A percentile compares a stretch with the other conserved stretches of the same genome.
Conservation (phyloP, 2,329 filamentous ascomycete species). For the Venturia aucupariae region DNA sequence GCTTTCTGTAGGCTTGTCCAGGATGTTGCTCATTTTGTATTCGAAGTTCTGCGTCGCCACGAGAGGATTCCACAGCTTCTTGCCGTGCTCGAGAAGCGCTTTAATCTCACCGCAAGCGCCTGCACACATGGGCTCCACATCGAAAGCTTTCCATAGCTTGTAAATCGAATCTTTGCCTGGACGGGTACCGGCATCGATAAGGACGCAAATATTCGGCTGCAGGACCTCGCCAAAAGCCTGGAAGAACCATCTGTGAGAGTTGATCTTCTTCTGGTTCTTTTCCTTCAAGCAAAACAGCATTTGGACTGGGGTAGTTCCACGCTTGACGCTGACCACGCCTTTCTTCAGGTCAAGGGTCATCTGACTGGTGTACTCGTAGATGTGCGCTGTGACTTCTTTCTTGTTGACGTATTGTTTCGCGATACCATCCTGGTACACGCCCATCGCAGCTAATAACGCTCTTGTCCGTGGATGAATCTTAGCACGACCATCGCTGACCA, state of each 20-base stretch:
- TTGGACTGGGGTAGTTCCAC: constrained; percentile 80
- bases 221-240: constrained; percentile 87
- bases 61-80: constrained; percentile 83
- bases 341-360: constrained; percentile 85
- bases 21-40: constrained; percentile 99
- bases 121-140: constrained; percentile 93
- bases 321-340: constrained; percentile 74
- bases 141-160: constrained; percentile 96
- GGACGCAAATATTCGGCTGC: constrained; percentile 91
- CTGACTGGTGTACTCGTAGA: constrained; percentile 88
- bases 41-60: constrained; percentile 98
- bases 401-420: constrained; percentile 96
- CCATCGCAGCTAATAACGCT: constrained; percentile 82
- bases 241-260: constrained; percentile 99
- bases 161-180: constrained; percentile 94
- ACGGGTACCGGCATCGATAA: constrained; percentile 92
- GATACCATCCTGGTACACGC: constrained; percentile 96
- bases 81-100: constrained; percentile 84
- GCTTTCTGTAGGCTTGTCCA: constrained; percentile 95
- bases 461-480: constrained; percentile 93
- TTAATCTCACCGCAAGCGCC: constrained; percentile 99
- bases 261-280: constrained; percentile 99
- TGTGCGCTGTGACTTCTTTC: constrained; percentile 93
- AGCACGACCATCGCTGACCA: constrained; percentile 91
- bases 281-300: constrained; percentile 98